Evolutionary conservation across 768 basidiomycete species (phyloP), one percentile per base, ranked within the genome.

Genomic region (Suillus americanus): DNA sequence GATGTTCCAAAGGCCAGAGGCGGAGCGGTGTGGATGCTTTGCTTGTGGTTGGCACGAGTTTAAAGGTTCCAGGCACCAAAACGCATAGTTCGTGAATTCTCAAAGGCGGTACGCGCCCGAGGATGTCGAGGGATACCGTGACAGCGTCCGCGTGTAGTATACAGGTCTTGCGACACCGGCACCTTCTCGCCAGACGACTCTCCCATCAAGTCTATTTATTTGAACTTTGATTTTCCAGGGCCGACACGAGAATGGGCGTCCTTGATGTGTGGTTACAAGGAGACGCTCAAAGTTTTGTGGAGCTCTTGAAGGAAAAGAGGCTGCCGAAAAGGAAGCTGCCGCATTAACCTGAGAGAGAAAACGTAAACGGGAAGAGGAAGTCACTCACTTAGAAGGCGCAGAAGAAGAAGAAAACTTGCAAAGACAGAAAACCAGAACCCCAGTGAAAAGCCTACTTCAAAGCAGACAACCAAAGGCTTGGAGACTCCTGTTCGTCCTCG

Each of bases 1-100:
- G 92, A 9, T 81, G 84, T 9, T 85, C 82, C 3, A 86, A 86
- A 67, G 86, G 88, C 16, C 89, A 87, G 69, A 87, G 88, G 3
- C 81, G 87, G 65, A 85, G 84, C 54, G 86, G 89, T 5, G 92
- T 94, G 9, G 95, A 97, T 77, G 75, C 95, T 53, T 78, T 97
- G 43, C 77, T 97, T 61, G 95, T 97, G 16, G 95, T 93, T 20
- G 95, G 95, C 50, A 97, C 95, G 63, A 94, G 91, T 75, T 78
- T 97, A 64, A 84, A 89, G 67, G 91, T 97, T 18, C 94, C 92
- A 10, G 95, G 95, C 23, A 95, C 95, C 53, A 96, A 96, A 95
- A 77, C 82, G 91, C 68, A 92, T 97, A 78, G 92, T 96, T 28
- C 86, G 92, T 64, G 94, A 96, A 75, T 93, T 91, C 75, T 85